These are phyloP conservation scores for Penicillium lividum DNA, from an alignment of 495 filamentous ascomycete species.

Conservation along the genomic window DNA sequence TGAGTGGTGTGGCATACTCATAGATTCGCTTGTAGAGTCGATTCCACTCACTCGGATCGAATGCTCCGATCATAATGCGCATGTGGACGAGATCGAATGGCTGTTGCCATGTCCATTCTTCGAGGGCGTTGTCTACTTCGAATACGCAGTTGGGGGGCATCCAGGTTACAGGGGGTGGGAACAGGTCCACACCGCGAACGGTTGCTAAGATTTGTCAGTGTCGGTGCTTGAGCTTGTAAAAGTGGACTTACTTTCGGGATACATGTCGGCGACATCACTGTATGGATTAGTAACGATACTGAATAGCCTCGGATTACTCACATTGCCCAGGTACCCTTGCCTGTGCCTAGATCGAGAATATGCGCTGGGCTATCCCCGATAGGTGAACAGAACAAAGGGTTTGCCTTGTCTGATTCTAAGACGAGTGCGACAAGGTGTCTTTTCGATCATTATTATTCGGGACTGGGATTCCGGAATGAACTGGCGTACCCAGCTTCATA, in stretches of 20 bases:
- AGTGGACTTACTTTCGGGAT: not conserved
- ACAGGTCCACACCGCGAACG: conserved; percentile 27
- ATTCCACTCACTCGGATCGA: conserved; percentile 28
- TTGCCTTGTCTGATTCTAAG: conserved; percentile 3
- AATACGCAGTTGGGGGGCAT: conserved; percentile 37
- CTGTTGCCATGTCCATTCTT: conserved; percentile 30
- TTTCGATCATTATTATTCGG: not conserved
- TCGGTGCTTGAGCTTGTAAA: not conserved
- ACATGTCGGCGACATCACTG: conserved; percentile 4
- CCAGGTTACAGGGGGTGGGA: conserved; percentile 24
- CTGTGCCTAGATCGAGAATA: conserved; percentile 16
- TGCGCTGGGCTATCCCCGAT: conserved; percentile 2
- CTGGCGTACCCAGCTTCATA: conserved; percentile 16
- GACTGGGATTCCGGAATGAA: not conserved
- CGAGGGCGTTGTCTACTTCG: conserved; percentile 32
- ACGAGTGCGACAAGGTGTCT: conserved; percentile 14
- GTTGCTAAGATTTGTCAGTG: conserved; percentile 11
- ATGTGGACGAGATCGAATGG: conserved; percentile 34
- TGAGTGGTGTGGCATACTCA: conserved; percentile 1
- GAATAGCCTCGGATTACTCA: not conserved
- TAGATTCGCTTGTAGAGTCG: conserved; percentile 25
- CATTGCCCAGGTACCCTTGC: conserved; percentile 18
- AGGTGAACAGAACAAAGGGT: conserved; percentile 16
- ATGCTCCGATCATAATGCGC: conserved; percentile 23
- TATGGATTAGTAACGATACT: not conserved